phyloP scores from a whole-genome alignment of 352 stramenopile species.

The Phytophthora rubi region DNA sequence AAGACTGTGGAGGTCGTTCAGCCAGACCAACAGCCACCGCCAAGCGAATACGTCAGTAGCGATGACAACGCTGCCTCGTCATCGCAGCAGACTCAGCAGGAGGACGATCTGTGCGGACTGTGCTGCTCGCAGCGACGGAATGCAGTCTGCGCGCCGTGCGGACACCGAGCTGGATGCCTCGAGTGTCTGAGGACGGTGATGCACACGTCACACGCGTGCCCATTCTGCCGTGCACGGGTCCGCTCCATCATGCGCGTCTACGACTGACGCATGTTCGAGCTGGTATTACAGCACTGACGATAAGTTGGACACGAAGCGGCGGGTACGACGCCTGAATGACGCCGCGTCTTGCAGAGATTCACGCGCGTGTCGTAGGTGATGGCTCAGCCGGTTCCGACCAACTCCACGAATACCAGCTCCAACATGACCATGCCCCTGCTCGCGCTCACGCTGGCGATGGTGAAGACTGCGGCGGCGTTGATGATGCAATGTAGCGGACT shows the following conservation, averaged over 20 bases:
- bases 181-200: constrained; percentile 49
- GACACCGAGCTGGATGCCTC: constrained; percentile 57
- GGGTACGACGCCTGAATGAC: too few species aligned
- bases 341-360: background rate
- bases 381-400: constrained; percentile 30
- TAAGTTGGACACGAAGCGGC: too few species aligned
- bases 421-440: constrained; percentile 15
- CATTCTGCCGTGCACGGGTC: constrained; percentile 54
- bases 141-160: constrained; percentile 61
- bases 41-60: constrained; percentile 11
- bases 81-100: background rate
- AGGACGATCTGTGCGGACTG: constrained; percentile 45
- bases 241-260: constrained; percentile 57
- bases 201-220: constrained; percentile 39
- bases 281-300: too few species aligned
- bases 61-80: background rate
- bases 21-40: constrained; percentile 10
- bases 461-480: too few species aligned
- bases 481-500: too few species aligned
- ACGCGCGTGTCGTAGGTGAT: too few species aligned
- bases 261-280: constrained; percentile 27
- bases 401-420: constrained; percentile 32
- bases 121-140: constrained; percentile 53
- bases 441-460: too few species aligned
- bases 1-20: constrained; percentile 28